Base-by-base conservation (phyloP, 371 early-diverging fungal species). In the Syncephalastrum racemosum region DNA sequence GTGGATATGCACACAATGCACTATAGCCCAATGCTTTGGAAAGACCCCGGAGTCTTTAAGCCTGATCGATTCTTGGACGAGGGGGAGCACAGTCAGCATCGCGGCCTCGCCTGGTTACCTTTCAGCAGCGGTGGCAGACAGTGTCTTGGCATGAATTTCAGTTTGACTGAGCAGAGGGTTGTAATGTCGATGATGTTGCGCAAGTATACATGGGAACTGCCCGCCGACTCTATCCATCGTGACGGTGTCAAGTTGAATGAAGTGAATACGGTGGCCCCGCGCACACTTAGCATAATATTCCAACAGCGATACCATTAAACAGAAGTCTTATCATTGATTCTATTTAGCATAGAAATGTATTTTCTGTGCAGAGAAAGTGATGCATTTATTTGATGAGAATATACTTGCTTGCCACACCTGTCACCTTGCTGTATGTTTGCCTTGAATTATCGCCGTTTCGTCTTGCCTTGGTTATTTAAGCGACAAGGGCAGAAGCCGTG, bases 401-500 rank as follows among this genome's bases (percentile, higher is more conserved):
- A 31, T 31, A 31, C 36, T 31, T 31, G 36, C 36, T 31, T 31
- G 36, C 36, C 10, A 31, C 10, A 12, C 36, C 1, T 31, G 36
- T 31, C 36, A 10, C 36, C 36, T 5, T 31, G 6, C 10, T 12
- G 36, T 31, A 31, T 31, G 36, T 8, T 8, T 12, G 36, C 36
- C 36, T 31, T 31, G 36, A 2, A 5, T 25, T 25, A 31, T 31
- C 36, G 10, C 5, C 10, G 36, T 31, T 8, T 5, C 8, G 36
- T 8, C 36, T 5, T 31, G 36, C 10, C 36, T 31, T 31, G 25
- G 36, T 31, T 5, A 12, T 56, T 72, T 76, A 76, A 49, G 73
- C 77, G 43, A 76, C 77, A 67, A 76, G 63, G 51, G 77, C 65
- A 60, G 77, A 76, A 44, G 77, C 77, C 70, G 77, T 76, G 65